Percentiles rank a stretch among this genome's conserved stretches.
These are phyloP conservation scores for Malassezia equina DNA, from an alignment of 1,284 basidiomycete species.

Conservation along the genomic window DNA sequence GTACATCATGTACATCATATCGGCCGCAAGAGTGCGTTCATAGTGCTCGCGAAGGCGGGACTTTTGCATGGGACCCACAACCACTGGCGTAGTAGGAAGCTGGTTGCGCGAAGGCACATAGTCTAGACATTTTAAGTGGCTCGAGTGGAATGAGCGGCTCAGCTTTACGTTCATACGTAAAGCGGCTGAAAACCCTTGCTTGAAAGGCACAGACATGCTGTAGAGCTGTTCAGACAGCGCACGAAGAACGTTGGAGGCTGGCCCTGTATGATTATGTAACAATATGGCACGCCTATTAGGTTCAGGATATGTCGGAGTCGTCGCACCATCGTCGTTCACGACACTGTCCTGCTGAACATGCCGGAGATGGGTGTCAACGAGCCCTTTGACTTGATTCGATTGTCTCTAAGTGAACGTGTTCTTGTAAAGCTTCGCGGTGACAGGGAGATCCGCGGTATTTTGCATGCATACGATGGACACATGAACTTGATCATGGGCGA, in stretches of 20 bases:
- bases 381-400: slow-evolving; percentile 93
- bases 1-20: slow-evolving; percentile 93
- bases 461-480: slow-evolving; percentile 95
- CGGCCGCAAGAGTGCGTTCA: slow-evolving; percentile 66
- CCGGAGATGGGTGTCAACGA: slow-evolving; percentile 57
- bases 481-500: slow-evolving; percentile 98
- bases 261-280: not conserved
- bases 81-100: slow-evolving; percentile 25
- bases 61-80: slow-evolving; percentile 57
- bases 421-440: slow-evolving; percentile 93
- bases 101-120: slow-evolving; percentile 23
- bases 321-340: not conserved
- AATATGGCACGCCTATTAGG: not conserved
- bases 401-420: slow-evolving; percentile 90
- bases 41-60: slow-evolving; percentile 78
- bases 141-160: not conserved
- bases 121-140: not conserved
- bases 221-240: not conserved
- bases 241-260: not conserved
- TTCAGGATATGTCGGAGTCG: not conserved
- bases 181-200: not conserved
- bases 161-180: not conserved
- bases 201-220: not conserved
- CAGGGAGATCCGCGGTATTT: slow-evolving; percentile 76
- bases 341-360: not conserved